These are phyloP conservation scores for Lecanicillium sp. DNA, from an alignment of 2,329 filamentous ascomycete genomes.

Conservation along the genomic window DNA sequence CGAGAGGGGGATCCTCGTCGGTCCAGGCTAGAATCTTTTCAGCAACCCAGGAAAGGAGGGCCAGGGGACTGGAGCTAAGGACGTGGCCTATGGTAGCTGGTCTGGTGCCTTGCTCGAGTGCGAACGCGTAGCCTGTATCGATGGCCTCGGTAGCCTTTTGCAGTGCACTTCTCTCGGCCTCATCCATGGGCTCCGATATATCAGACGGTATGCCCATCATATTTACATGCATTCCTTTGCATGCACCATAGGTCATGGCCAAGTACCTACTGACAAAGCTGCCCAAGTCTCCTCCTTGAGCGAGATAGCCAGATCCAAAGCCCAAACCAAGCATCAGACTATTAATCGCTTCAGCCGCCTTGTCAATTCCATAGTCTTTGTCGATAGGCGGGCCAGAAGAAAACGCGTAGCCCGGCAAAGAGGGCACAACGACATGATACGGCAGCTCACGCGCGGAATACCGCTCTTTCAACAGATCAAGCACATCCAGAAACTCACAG, in stretches of 20 bases:
- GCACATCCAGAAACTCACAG: slow-evolving; percentile 46
- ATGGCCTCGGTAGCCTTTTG: slow-evolving; percentile 29
- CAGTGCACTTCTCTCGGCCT: slow-evolving; percentile 14
- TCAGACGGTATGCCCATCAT: slow-evolving; percentile 11
- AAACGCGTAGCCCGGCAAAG: slow-evolving; percentile 45
- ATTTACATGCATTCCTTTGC: slow-evolving; percentile 33
- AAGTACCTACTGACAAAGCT: slow-evolving; percentile 34
- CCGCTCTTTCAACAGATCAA: slow-evolving; percentile 35
- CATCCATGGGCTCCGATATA: not conserved
- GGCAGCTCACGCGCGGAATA: slow-evolving; percentile 43
- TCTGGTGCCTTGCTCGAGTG: slow-evolving; percentile 42
- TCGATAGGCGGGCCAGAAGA: slow-evolving; percentile 39
- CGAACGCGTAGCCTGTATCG: slow-evolving; percentile 38
- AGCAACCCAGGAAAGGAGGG: slow-evolving; percentile 49
- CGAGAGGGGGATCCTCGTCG: slow-evolving; percentile 31
- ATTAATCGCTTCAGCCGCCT: slow-evolving; percentile 34
- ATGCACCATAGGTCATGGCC: slow-evolving; percentile 31
- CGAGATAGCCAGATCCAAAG: slow-evolving; percentile 42
- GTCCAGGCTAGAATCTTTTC: slow-evolving; percentile 50
- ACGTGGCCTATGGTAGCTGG: slow-evolving; percentile 49
- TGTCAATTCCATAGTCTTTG: slow-evolving; percentile 24
- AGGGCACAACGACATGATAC: slow-evolving; percentile 50
- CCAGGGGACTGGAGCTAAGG: slow-evolving; percentile 44
- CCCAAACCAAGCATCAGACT: slow-evolving; percentile 45
- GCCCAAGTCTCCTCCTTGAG: slow-evolving; percentile 51